Conservation (phyloP, 2,329 filamentous ascomycete species). For the Colletotrichum gigasporum region DNA sequence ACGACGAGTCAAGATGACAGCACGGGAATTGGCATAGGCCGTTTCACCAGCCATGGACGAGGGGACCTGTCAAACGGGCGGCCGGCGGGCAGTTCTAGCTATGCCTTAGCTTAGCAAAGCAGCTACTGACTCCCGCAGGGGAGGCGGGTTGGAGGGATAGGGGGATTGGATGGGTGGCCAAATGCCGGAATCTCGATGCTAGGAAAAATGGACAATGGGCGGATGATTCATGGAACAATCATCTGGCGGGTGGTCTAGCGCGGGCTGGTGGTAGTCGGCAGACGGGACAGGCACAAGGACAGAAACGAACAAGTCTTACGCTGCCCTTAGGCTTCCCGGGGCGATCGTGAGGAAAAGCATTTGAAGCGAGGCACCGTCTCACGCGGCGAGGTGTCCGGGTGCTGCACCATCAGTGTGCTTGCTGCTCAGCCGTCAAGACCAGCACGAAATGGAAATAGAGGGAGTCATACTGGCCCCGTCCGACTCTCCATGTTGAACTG, state of each 20-base stretch:
- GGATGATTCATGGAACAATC: not conserved
- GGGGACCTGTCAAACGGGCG: not conserved
- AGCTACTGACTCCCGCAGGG: too few relatives aligned
- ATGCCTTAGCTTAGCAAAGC: too few relatives aligned
- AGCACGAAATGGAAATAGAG: not conserved
- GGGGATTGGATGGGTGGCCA: not conserved
- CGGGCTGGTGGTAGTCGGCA: not conserved
- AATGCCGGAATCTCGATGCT: constrained; percentile 1
- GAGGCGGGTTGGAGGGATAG: too few relatives aligned
- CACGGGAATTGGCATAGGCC: constrained; percentile 3
- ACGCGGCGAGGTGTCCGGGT: not conserved
- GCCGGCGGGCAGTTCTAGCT: too few relatives aligned
- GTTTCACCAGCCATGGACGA: not conserved
- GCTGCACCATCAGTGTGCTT: too few relatives aligned
- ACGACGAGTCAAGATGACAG: constrained; percentile 6
- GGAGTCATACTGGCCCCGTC: not conserved
- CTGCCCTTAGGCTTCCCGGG: not conserved
- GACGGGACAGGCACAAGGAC: constrained; percentile 1
- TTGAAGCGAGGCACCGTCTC: not conserved
- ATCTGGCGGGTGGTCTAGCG: not conserved
- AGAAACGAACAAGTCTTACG: not conserved
- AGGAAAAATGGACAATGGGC: not conserved
- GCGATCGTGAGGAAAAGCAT: not conserved
- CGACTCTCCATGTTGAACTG: too few relatives aligned
- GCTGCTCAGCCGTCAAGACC: not conserved